Percentiles rank a stretch among this genome's conserved stretches.
Evolutionary conservation across 2,329 filamentous ascomycete species (phyloP).

Genomic region (Macrophomina phaseolina): DNA sequence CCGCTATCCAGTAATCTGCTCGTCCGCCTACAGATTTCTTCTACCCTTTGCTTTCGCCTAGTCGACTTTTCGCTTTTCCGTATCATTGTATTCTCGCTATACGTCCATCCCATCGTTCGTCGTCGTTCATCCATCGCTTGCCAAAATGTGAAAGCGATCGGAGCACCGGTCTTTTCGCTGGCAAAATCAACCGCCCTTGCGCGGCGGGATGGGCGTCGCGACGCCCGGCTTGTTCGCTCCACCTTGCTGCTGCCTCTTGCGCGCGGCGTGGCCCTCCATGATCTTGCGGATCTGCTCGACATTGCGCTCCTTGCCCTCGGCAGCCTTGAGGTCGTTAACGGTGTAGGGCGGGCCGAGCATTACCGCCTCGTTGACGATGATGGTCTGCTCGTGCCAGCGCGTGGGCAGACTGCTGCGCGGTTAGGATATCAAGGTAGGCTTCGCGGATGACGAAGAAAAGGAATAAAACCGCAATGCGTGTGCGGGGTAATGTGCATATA

Average conservation of each 20-base stretch:
- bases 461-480: not conserved
- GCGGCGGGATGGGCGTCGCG: constrained; percentile 32
- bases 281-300: constrained; percentile 52
- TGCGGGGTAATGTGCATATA: not conserved
- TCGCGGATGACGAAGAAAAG: not conserved
- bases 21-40: not conserved
- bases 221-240: constrained; percentile 28
- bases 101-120: not conserved
- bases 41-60: not conserved
- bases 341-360: constrained; percentile 64
- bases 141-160: not conserved
- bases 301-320: constrained; percentile 49
- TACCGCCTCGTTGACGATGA: constrained; percentile 66
- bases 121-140: not conserved
- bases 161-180: not conserved
- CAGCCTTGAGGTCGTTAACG: constrained; percentile 59
- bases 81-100: not conserved
- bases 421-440: not conserved
- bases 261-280: constrained; percentile 52
- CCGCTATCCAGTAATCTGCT: constrained; percentile 1
- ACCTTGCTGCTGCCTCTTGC: constrained; percentile 43
- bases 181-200: constrained; percentile 32
- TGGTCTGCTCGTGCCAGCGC: constrained; percentile 64
- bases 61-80: not conserved
- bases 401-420: constrained; percentile 53